These are phyloP conservation scores for Ceratobasidium sp. DNA, from an alignment of 1,284 basidiomycete species.

Conservation along the genomic window DNA sequence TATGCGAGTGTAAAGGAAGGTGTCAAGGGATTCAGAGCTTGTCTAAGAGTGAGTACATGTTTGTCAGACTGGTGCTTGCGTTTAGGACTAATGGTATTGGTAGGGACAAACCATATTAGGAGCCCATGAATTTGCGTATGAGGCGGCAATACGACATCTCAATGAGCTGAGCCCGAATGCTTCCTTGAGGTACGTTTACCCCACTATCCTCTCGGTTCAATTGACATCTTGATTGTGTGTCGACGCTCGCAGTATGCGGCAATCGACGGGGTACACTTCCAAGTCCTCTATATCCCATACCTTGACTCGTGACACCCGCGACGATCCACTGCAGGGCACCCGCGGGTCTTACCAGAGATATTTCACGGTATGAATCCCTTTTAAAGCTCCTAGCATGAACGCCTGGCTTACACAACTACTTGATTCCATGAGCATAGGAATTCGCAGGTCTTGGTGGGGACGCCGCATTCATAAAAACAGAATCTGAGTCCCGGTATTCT, in stretches of 20 bases:
- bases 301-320: slow-evolving; percentile 83
- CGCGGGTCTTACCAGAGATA: slow-evolving; percentile 74
- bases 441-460: slow-evolving; percentile 84
- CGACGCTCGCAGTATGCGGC: slow-evolving; percentile 74
- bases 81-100: slow-evolving; percentile 46
- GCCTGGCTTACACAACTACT: too few relatives aligned
- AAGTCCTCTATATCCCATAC: slow-evolving; percentile 91
- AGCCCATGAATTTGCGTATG: slow-evolving; percentile 84
- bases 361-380: slow-evolving; percentile 62
- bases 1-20: slow-evolving; percentile 81
- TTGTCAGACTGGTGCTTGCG: slow-evolving; percentile 3
- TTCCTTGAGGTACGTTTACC: slow-evolving; percentile 76
- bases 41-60: slow-evolving; percentile 72
- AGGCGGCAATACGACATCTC: slow-evolving; percentile 83
- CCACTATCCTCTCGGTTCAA: background rate
- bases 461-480: slow-evolving; percentile 79
- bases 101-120: slow-evolving; percentile 64
- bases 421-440: slow-evolving; percentile 62
- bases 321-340: slow-evolving; percentile 77
- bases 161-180: slow-evolving; percentile 78
- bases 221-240: slow-evolving; percentile 26
- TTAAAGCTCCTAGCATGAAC: too few relatives aligned
- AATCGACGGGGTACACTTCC: slow-evolving; percentile 81
- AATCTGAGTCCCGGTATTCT: slow-evolving; percentile 76
- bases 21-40: slow-evolving; percentile 73